phyloP scores from a whole-genome alignment of 257 asterid genomes.

The Rehmannia glutinosa region DNA sequence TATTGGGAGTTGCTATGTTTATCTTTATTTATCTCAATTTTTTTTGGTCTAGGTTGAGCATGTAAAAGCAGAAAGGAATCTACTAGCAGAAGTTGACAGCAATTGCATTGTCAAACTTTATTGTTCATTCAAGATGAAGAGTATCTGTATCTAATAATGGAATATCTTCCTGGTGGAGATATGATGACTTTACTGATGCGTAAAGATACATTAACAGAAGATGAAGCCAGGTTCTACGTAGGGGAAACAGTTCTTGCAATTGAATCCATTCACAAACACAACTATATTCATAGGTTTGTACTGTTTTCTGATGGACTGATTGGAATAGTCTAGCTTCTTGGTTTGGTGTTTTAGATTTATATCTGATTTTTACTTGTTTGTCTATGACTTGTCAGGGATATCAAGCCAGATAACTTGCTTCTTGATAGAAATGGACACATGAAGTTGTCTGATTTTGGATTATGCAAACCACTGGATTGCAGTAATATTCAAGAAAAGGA shows the following conservation, averaged over 20 bases:
- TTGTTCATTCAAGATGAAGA: slow-evolving; percentile 98
- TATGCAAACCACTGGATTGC: slow-evolving; percentile 95
- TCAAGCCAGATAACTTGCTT: slow-evolving; percentile 96
- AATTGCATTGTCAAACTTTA: slow-evolving; percentile 92
- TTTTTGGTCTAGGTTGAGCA: slow-evolving; percentile 79
- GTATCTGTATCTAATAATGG: slow-evolving; percentile 91
- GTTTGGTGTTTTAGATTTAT: slow-evolving; percentile 1
- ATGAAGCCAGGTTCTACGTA: slow-evolving; percentile 82
- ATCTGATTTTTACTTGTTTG: slow-evolving; percentile 10
- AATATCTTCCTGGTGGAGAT: slow-evolving; percentile 99
- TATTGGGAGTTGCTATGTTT: slow-evolving; percentile 21
- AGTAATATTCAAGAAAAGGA: slow-evolving; percentile 91
- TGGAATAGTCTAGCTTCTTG: slow-evolving; percentile 3
- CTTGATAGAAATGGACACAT: slow-evolving; percentile 93
- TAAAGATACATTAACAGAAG: slow-evolving; percentile 86
- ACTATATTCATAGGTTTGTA: slow-evolving; percentile 84
- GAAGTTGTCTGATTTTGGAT: slow-evolving; percentile 94
- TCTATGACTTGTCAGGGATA: slow-evolving; percentile 63
- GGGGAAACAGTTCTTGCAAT: slow-evolving; percentile 97
- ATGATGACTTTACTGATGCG: slow-evolving; percentile 99
- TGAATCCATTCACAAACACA: slow-evolving; percentile 92
- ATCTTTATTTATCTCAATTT: slow-evolving; percentile 9
- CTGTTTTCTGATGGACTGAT: slow-evolving; percentile 18
- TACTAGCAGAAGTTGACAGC: slow-evolving; percentile 96
- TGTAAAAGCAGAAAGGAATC: slow-evolving; percentile 94